These are phyloP conservation scores for Theobroma grandiflorum DNA, from an alignment of 441 rosid genomes.

Conservation along the genomic window DNA sequence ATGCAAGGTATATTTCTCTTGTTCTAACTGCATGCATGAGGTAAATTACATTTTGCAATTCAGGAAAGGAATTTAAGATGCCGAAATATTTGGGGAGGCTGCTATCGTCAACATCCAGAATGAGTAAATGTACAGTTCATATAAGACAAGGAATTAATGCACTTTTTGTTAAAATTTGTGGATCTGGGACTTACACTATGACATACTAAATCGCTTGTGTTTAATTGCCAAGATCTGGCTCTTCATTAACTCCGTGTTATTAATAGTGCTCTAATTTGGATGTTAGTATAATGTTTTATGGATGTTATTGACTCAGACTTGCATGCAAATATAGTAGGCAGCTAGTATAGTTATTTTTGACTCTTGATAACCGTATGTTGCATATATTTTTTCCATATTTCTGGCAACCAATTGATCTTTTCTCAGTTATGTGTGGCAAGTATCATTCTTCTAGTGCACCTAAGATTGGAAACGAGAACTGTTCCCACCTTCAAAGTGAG, in stretches of 20 bases:
- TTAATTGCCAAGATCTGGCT: background rate
- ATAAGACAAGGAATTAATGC: background rate
- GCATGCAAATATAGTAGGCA: background rate
- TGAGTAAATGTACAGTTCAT: background rate
- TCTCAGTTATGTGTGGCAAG: constrained; percentile 70
- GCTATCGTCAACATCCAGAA: background rate
- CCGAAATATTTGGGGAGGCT: background rate
- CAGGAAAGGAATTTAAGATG: background rate
- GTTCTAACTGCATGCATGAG: background rate
- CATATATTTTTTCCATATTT: constrained; percentile 16
- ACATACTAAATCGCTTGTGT: background rate
- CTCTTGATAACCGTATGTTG: background rate
- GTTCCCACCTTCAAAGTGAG: constrained; percentile 51
- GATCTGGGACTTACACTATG: background rate
- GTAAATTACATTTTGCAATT: background rate
- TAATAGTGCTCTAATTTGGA: constrained; percentile 2
- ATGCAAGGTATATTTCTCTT: constrained; percentile 26
- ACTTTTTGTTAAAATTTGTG: background rate
- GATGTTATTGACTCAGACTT: background rate
- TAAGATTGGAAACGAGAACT: constrained; percentile 36
- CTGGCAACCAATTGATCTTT: constrained; percentile 21
- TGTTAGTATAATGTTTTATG: background rate
- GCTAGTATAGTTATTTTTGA: background rate
- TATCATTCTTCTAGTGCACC: constrained; percentile 51
- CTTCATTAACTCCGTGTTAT: background rate